Conservation (phyloP, 768 basidiomycete species). For the Suillus bovinus region DNA sequence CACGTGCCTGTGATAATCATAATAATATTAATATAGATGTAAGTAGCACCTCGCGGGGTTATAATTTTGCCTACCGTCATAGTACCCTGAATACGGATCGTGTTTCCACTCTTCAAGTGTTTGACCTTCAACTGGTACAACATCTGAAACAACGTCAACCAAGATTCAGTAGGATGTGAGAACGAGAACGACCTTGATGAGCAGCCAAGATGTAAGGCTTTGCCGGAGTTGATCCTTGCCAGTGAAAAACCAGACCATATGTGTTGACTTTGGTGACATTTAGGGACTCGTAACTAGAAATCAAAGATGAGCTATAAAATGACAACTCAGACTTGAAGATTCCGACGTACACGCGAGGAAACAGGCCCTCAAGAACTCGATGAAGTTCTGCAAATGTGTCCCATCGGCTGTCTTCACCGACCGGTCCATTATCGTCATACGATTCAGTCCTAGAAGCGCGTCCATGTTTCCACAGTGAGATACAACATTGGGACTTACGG, state of each 20-base stretch:
- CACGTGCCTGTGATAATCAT: conserved; percentile 47
- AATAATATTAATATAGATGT: neutral
- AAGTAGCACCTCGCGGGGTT: neutral
- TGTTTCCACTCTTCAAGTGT: conserved; percentile 56
- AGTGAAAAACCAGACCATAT: conserved; percentile 56
- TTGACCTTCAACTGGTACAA: conserved; percentile 58
- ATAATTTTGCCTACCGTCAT: conserved; percentile 40
- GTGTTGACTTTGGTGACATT: conserved; percentile 57
- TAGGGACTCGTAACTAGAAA: conserved; percentile 45
- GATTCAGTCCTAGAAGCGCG: conserved; percentile 41
- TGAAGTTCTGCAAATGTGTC: conserved; percentile 16
- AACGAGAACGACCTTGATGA: conserved; percentile 40
- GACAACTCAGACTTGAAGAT: neutral
- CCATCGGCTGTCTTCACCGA: conserved; percentile 44
- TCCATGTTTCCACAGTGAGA: neutral
- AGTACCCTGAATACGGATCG: conserved; percentile 60
- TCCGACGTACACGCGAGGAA: conserved; percentile 54
- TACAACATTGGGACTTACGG: conserved; percentile 29
- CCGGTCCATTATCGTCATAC: conserved; percentile 43
- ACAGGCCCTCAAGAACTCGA: conserved; percentile 36
- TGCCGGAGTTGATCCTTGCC: conserved; percentile 48
- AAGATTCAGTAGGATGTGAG: neutral
- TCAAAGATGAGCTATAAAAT: neutral
- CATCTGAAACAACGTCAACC: conserved; percentile 41
- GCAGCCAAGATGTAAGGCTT: conserved; percentile 56